Conservation (phyloP, 257 asterid genomes). For the Schizonepeta tenuifolia region DNA sequence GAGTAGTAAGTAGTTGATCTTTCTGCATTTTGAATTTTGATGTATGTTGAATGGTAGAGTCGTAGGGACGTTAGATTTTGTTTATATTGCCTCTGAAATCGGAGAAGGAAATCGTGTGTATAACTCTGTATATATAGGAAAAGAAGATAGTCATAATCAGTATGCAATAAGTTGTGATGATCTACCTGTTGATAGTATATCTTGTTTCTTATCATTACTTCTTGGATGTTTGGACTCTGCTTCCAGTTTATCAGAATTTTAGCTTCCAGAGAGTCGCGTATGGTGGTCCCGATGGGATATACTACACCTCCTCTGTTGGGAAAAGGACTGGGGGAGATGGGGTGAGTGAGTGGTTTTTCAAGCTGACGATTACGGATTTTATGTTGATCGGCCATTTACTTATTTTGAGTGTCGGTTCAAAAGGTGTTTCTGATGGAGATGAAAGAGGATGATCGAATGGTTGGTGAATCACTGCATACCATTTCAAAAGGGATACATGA, state of each 20-base stretch:
- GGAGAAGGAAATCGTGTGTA: slow-evolving; percentile 1
- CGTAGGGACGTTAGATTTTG: neutral
- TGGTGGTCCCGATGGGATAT: slow-evolving; percentile 67
- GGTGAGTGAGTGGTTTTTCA: slow-evolving; percentile 62
- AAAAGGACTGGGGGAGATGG: slow-evolving; percentile 72
- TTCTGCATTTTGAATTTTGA: neutral
- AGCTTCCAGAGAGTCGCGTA: slow-evolving; percentile 63
- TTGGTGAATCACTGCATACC: slow-evolving; percentile 75
- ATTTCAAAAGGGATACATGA: slow-evolving; percentile 72
- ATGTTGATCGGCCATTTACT: neutral
- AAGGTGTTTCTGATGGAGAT: slow-evolving; percentile 75
- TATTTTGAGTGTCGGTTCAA: neutral
- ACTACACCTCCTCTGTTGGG: slow-evolving; percentile 66
- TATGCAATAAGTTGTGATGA: neutral
- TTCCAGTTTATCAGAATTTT: slow-evolving; percentile 51
- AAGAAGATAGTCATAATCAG: neutral
- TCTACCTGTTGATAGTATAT: neutral
- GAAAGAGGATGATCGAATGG: slow-evolving; percentile 67
- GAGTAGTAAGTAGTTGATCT: neutral
- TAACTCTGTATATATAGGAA: neutral
- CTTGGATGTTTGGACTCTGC: slow-evolving; percentile 24
- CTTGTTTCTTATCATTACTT: neutral
- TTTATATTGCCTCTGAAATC: neutral
- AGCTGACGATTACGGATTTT: neutral
- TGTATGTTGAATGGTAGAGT: neutral